A percentile compares a stretch with the other conserved stretches of the same genome.
Evolutionary conservation across 495 filamentous ascomycete species (phyloP).

Genomic region (Aspergillus nidulans): DNA sequence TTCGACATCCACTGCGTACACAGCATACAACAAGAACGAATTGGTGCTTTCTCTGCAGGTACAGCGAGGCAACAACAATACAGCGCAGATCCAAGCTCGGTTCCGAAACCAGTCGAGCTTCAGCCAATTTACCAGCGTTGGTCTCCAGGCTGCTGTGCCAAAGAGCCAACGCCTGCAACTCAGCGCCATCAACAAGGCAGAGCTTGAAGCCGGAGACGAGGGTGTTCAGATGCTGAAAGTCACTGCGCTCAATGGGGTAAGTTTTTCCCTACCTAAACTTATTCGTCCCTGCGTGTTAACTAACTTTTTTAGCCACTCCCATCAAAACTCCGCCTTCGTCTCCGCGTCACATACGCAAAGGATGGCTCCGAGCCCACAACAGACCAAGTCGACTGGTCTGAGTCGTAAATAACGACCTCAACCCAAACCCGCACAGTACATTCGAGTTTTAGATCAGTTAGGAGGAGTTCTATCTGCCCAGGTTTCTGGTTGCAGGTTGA

Average conservation of each 20-base stretch:
- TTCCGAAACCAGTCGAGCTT: conserved; percentile 74
- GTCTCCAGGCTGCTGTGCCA: conserved; percentile 89
- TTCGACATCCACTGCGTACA: conserved; percentile 49
- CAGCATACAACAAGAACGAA: conserved; percentile 81
- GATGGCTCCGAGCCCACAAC: conserved; percentile 64
- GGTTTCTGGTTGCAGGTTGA: background rate
- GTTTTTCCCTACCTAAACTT: conserved; percentile 29
- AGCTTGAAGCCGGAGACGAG: conserved; percentile 72
- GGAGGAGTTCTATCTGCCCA: background rate
- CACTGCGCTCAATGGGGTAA: conserved; percentile 77
- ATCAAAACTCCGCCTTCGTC: conserved; percentile 69
- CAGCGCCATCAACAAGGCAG: conserved; percentile 74
- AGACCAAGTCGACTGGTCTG: conserved; percentile 95
- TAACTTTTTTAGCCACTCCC: conserved; percentile 52
- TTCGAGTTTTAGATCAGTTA: background rate
- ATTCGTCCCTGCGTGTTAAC: conserved; percentile 3
- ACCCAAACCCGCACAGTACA: background rate
- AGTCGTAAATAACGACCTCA: conserved; percentile 46
- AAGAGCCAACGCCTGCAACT: conserved; percentile 91
- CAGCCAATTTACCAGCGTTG: conserved; percentile 61
- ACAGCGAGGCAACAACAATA: conserved; percentile 69
- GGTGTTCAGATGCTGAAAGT: conserved; percentile 87
- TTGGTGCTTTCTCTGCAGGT: conserved; percentile 74
- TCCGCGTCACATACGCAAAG: conserved; percentile 77
- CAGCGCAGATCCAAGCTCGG: conserved; percentile 68